phyloP scores from a whole-genome alignment of 208 protist species.

The Trypanosoma congolense region DNA sequence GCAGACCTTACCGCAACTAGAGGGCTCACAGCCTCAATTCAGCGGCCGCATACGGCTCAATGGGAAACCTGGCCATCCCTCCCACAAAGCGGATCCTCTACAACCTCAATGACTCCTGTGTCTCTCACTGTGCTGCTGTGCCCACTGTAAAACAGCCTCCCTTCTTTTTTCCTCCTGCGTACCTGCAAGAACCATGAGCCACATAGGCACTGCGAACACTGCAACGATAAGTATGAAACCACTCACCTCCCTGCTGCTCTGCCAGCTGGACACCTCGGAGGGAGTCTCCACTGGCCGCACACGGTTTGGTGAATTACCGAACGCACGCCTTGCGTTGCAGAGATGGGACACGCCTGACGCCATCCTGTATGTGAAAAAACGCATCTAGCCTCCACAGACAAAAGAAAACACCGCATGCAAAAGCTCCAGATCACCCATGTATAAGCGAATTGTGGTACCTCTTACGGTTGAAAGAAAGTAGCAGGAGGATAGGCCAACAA shows the following conservation, averaged over 20 bases:
- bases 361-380: not conserved
- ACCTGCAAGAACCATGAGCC: conserved; percentile 43
- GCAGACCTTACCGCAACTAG: no score
- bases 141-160: conserved; percentile 31
- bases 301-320: conserved; percentile 52
- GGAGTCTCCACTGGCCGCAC: conserved; percentile 46
- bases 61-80: no score
- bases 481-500: no score
- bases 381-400: no score
- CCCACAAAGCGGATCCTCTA: not conserved
- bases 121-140: conserved; percentile 18
- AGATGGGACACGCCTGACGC: not conserved
- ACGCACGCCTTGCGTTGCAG: conserved; percentile 10
- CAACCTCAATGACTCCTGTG: not conserved
- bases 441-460: no score
- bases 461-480: no score
- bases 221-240: conserved; percentile 38
- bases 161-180: conserved; percentile 29
- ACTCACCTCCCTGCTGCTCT: conserved; percentile 52
- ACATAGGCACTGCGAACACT: conserved; percentile 50
- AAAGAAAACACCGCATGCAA: no score
- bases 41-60: no score
- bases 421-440: no score
- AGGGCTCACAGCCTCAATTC: no score
- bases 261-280: conserved; percentile 26